phyloP scores from a whole-genome alignment of 345 rosid species.

The Clarkia xantiana region DNA sequence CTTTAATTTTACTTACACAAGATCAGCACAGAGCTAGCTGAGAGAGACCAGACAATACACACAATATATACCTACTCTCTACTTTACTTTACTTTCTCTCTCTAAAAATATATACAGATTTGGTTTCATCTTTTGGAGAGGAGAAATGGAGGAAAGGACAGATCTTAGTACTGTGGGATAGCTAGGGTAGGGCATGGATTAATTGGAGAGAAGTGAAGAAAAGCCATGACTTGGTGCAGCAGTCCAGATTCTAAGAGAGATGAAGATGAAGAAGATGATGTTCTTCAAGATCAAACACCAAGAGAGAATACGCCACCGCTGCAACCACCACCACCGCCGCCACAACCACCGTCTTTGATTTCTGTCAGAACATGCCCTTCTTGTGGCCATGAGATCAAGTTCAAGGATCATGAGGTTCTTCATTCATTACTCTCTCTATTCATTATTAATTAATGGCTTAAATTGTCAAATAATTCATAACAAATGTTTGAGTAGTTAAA shows the following conservation, averaged over 20 bases:
- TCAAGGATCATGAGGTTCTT: slow-evolving; percentile 37
- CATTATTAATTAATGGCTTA: too few species aligned
- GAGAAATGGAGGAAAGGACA: not conserved
- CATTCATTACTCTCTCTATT: too few species aligned
- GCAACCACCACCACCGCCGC: slow-evolving; percentile 16
- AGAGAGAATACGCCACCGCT: slow-evolving; percentile 20
- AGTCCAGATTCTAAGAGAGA: slow-evolving; percentile 25
- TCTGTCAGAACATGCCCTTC: slow-evolving; percentile 60
- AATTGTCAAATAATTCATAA: too few species aligned
- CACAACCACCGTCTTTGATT: slow-evolving; percentile 4
- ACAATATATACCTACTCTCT: not conserved
- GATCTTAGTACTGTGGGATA: not conserved
- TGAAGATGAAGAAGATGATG: slow-evolving; percentile 16
- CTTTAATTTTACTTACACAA: not conserved
- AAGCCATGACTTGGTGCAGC: slow-evolving; percentile 81
- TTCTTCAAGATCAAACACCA: slow-evolving; percentile 38
- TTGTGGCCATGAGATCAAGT: slow-evolving; percentile 76
- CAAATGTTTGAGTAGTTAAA: too few species aligned
- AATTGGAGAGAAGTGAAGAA: not conserved
- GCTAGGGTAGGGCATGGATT: too few species aligned
- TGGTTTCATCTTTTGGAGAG: not conserved
- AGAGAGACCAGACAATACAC: too few species aligned
- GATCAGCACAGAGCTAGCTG: too few species aligned
- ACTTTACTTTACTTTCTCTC: slow-evolving; percentile 1
- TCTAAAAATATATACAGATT: not conserved